A percentile compares a stretch with the other conserved stretches of the same genome.
These are phyloP conservation scores for Solanum habrochaites DNA, from an alignment of 257 asterid species.

Conservation along the genomic window DNA sequence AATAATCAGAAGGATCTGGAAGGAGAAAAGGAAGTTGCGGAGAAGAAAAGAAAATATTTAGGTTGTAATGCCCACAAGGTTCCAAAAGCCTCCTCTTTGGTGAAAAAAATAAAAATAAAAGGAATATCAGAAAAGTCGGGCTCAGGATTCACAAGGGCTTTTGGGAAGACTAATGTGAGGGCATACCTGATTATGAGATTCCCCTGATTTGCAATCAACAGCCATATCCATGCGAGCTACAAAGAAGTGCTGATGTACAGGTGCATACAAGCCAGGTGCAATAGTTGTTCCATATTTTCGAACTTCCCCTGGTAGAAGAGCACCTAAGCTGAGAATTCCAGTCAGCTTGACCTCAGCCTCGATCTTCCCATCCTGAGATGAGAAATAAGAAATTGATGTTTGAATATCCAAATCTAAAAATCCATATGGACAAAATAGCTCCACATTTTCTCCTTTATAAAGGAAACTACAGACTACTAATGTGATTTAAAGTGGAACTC, in stretches of 20 bases:
- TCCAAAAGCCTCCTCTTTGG: neutral
- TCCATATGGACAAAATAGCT: neutral
- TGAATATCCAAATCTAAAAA: neutral
- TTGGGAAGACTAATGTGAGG: too few species aligned
- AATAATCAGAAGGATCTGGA: neutral
- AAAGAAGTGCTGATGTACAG: conserved; percentile 25
- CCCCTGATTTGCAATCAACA: conserved; percentile 25
- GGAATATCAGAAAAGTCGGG: neutral
- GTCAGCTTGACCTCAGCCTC: conserved; percentile 23
- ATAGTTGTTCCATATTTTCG: conserved; percentile 25
- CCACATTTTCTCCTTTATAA: neutral
- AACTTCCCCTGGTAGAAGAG: conserved; percentile 29
- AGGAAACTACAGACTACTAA: neutral
- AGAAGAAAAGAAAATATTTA: neutral
- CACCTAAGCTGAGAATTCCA: conserved; percentile 29
- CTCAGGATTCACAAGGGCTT: neutral
- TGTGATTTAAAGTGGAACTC: neutral
- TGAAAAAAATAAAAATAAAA: neutral
- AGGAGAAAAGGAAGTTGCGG: neutral
- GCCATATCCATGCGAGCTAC: conserved; percentile 31
- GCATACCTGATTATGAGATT: conserved; percentile 17
- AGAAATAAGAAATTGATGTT: neutral
- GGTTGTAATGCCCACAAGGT: neutral
- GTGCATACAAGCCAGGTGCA: conserved; percentile 26
- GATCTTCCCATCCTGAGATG: conserved; percentile 17